phyloP scores from a whole-genome alignment of 805 yeast species.

The Metschnikowia gruessii region DNA sequence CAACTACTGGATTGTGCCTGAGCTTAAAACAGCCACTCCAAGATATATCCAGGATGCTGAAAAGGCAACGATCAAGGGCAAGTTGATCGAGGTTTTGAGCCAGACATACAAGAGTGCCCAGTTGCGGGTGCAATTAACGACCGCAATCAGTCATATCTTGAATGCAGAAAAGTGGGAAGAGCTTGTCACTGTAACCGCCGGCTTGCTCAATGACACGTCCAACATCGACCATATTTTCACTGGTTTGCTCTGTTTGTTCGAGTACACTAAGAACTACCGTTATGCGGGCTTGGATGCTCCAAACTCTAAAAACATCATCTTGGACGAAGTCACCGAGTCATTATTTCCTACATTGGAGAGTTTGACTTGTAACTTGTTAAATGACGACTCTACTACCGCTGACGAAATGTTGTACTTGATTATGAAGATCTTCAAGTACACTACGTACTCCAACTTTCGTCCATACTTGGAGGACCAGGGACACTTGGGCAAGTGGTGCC shows the following conservation, averaged over 20 bases:
- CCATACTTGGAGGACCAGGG: constrained; percentile 34
- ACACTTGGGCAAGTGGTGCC: constrained; percentile 43
- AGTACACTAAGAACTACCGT: constrained; percentile 41
- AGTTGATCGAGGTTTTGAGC: constrained; percentile 35
- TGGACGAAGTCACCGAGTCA: constrained; percentile 36
- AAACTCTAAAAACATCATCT: constrained; percentile 33
- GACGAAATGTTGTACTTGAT: constrained; percentile 37
- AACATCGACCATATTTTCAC: constrained; percentile 37
- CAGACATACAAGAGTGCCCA: constrained; percentile 32
- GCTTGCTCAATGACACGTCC: constrained; percentile 29
- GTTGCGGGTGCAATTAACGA: constrained; percentile 54
- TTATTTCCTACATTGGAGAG: constrained; percentile 38
- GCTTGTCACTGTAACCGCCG: constrained; percentile 19
- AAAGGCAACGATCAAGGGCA: constrained; percentile 35
- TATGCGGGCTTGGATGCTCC: constrained; percentile 47
- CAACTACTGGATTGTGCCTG: constrained; percentile 39
- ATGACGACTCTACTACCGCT: constrained; percentile 20
- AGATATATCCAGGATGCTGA: constrained; percentile 32
- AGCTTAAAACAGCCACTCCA: constrained; percentile 25
- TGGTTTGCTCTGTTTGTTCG: constrained; percentile 40
- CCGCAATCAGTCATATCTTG: constrained; percentile 54
- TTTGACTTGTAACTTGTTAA: constrained; percentile 29
- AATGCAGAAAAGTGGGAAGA: constrained; percentile 46
- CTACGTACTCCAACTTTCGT: constrained; percentile 39
- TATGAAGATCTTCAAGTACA: constrained; percentile 40